Base-by-base conservation (phyloP, 1,284 basidiomycete species). In the Mycena citricolor region DNA sequence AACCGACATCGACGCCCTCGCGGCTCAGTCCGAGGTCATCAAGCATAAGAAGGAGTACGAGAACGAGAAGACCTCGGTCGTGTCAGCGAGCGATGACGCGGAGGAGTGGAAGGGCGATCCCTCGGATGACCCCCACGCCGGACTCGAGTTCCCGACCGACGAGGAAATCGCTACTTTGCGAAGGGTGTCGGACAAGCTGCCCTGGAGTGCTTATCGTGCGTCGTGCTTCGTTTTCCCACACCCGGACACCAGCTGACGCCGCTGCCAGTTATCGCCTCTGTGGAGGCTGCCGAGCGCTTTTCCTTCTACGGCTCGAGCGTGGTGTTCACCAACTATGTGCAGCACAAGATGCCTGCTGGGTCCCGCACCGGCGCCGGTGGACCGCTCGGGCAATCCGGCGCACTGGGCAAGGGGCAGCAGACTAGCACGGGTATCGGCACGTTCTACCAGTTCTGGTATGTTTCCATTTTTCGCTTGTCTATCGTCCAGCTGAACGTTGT, bases 261-360 rank as follows among this genome's bases (percentile, higher is more conserved):
- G 13, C 23, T 3, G 16, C 6, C 42, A 86, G 82, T 86, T 44
- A 85, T 90, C 35, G 85, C 83, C 4, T 45, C 80, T 24, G 71
- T 87, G 26, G 86, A 90, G 62, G 59, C 85, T 32, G 83, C 83
- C 4, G 87, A 90, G 59, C 79, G 86, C 16, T 90, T 90, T 63
- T 89, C 86, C 16, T 75, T 71, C 62, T 79, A 81, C 62, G 86
- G 86, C 14, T 71, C 72, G 13, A 73, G 64, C 22, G 78, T 81
- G 39, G 81, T 86, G 49, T 84, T 84, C 57, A 81, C 79, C 17
- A 88, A 88, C 59, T 88, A 79, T 61, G 81, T 88, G 35, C 85
- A 87, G 58, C 76, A 81, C 51, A 76, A 77, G 0, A 76, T 90
- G 3, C 89, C 88, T 2, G 49, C 57, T 0, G 78, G 78, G 29